phyloP scores from a whole-genome alignment of 179 eudicot species.

The Patellifolia procumbens region DNA sequence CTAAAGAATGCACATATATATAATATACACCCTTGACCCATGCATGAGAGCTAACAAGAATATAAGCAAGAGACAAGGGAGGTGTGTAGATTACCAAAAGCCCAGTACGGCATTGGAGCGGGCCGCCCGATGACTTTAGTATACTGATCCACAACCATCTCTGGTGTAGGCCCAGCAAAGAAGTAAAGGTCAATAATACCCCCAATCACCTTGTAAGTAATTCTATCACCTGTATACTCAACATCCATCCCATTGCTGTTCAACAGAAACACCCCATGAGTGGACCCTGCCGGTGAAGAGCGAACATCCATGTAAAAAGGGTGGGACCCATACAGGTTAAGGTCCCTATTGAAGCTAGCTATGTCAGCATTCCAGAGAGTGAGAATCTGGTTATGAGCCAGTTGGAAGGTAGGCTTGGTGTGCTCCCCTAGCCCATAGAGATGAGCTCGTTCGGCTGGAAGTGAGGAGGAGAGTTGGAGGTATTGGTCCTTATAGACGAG shows the following conservation, averaged over 20 bases:
- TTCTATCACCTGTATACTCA: constrained; percentile 55
- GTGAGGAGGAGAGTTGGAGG: constrained; percentile 58
- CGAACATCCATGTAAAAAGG: constrained; percentile 79
- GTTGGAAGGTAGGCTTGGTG: constrained; percentile 55
- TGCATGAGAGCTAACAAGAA: background rate
- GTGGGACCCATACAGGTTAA: constrained; percentile 82
- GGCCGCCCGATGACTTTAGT: constrained; percentile 69
- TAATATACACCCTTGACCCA: constrained; percentile 33
- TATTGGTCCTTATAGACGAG: constrained; percentile 75
- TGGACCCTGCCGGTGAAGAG: constrained; percentile 36
- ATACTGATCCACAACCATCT: constrained; percentile 54
- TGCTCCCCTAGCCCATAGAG: constrained; percentile 89
- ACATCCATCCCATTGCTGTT: constrained; percentile 79
- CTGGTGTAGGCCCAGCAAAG: constrained; percentile 54
- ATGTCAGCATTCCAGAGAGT: constrained; percentile 79
- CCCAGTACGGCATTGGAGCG: constrained; percentile 76
- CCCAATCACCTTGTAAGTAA: constrained; percentile 66
- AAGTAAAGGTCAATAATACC: constrained; percentile 63
- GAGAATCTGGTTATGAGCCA: constrained; percentile 56
- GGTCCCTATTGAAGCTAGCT: constrained; percentile 41
- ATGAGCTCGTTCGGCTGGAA: constrained; percentile 53
- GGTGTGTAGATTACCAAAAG: constrained; percentile 47
- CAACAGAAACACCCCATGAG: constrained; percentile 58
- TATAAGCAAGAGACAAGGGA: constrained; percentile 18
- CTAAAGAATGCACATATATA: background rate